Percentiles rank a stretch among this genome's conserved stretches.
Conservation (phyloP, 83 land plant species). For the Thuja plicata region DNA sequence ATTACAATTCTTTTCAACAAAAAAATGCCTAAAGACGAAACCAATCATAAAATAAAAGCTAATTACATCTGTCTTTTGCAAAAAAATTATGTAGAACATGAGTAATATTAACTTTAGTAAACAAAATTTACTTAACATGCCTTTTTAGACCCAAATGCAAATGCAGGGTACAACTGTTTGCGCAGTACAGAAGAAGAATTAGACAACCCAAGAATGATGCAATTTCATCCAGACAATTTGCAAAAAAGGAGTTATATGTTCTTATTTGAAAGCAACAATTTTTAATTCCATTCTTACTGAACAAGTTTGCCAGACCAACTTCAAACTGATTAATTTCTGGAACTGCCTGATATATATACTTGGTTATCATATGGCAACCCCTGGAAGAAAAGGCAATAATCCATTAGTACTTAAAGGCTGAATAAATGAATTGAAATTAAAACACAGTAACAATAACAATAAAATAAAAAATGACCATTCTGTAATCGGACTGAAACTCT, state of each 20-base stretch:
- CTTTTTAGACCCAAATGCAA: not conserved
- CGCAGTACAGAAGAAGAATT: not conserved
- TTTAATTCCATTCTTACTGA: slow-evolving; percentile 29
- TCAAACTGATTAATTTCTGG: slow-evolving; percentile 42
- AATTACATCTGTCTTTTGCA: not conserved
- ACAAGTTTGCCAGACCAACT: slow-evolving; percentile 48
- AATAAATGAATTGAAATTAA: not conserved
- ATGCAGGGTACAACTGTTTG: not conserved
- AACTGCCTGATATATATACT: slow-evolving; percentile 40
- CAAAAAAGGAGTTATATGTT: not conserved
- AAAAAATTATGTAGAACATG: not conserved
- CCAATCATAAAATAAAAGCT: not conserved
- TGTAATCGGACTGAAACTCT: not conserved
- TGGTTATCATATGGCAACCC: slow-evolving; percentile 55
- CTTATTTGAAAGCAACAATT: not conserved
- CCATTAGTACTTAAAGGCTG: not conserved
- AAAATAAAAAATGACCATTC: not conserved
- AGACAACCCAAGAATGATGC: not conserved
- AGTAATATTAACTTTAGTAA: not conserved
- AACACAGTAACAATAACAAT: not conserved
- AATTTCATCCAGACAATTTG: slow-evolving; percentile 10
- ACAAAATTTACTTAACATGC: not conserved
- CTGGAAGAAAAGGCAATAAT: slow-evolving; percentile 23
- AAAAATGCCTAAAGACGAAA: not conserved
- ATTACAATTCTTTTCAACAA: not conserved